phyloP scores from a whole-genome alignment of 2,329 filamentous ascomycete species.

The Fusarium sarcochroum region DNA sequence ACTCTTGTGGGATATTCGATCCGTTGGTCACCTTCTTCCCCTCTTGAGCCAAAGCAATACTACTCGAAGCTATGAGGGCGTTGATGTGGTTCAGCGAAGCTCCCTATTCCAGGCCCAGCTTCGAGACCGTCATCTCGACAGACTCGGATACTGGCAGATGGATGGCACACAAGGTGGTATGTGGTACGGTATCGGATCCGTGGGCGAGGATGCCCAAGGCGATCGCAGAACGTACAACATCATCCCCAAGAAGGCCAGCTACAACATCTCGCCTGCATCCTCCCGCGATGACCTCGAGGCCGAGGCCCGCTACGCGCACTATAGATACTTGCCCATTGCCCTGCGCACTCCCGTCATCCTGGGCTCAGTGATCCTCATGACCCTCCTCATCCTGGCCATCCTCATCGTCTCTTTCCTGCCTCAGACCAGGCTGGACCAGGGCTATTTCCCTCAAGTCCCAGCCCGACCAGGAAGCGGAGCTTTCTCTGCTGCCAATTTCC shows the following conservation, averaged over 20 bases:
- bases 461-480: constrained; percentile 72
- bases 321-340: constrained; percentile 83
- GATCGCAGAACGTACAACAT: constrained; percentile 44
- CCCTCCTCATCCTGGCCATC: constrained; percentile 76
- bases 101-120: constrained; percentile 68
- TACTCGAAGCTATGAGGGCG: constrained; percentile 78
- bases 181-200: constrained; percentile 82
- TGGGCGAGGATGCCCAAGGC: constrained; percentile 50
- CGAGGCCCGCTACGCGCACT: constrained; percentile 51
- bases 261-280: constrained; percentile 52
- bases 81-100: constrained; percentile 67
- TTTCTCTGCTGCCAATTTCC: constrained; percentile 89
- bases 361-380: constrained; percentile 72
- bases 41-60: constrained; percentile 86
- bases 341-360: constrained; percentile 77
- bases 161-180: constrained; percentile 74
- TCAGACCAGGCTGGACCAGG: constrained; percentile 72
- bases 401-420: constrained; percentile 85
- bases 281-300: constrained; percentile 49
- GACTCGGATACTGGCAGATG: constrained; percentile 89
- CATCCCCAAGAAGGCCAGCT: constrained; percentile 49
- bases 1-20: constrained; percentile 86
- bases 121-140: constrained; percentile 71
- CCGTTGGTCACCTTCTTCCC: constrained; percentile 83
- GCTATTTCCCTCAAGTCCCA: constrained; percentile 79